Evolutionary conservation across 768 basidiomycete species (phyloP).

Genomic region (Tricholoma hemisulphureum): DNA sequence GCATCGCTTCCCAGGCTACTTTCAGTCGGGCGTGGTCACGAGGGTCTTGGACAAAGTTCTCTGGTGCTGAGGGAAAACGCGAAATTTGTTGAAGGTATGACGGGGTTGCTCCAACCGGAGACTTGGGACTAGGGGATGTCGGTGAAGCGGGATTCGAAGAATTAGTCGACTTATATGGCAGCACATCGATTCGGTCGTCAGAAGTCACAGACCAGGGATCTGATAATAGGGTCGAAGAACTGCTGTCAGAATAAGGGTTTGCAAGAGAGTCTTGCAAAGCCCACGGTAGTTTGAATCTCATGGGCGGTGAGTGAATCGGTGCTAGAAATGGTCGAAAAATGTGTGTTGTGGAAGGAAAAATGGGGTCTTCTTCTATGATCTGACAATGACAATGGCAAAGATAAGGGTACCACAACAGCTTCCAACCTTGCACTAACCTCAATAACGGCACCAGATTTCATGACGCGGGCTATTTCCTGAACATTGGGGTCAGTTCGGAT

Average conservation of each 20-base stretch:
- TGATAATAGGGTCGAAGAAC: conserved; percentile 23
- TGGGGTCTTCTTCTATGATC: conserved; percentile 73
- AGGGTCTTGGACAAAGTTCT: conserved; percentile 35
- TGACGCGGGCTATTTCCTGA: conserved; percentile 67
- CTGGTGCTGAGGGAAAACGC: conserved; percentile 14
- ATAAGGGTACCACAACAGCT: not conserved
- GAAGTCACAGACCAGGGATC: conserved; percentile 17
- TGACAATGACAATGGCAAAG: conserved; percentile 25
- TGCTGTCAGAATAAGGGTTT: conserved; percentile 20
- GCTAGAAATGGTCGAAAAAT: not conserved
- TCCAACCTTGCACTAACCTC: conserved; percentile 44
- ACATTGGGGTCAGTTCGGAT: conserved; percentile 6
- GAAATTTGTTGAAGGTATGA: conserved; percentile 2
- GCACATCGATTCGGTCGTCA: conserved; percentile 13
- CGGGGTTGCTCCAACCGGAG: not conserved
- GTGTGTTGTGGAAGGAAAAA: conserved; percentile 53
- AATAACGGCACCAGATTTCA: conserved; percentile 58
- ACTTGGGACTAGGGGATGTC: conserved; percentile 7
- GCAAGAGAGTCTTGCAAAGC: conserved; percentile 5
- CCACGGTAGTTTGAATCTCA: not conserved
- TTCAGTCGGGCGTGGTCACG: conserved; percentile 64
- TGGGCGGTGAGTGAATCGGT: not conserved
- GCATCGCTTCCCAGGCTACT: conserved; percentile 68
- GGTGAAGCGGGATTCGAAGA: conserved; percentile 7
- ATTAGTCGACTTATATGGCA: conserved; percentile 3